phyloP scores from a whole-genome alignment of 768 basidiomycete species.

The Rhodotorula kratochvilovae region DNA sequence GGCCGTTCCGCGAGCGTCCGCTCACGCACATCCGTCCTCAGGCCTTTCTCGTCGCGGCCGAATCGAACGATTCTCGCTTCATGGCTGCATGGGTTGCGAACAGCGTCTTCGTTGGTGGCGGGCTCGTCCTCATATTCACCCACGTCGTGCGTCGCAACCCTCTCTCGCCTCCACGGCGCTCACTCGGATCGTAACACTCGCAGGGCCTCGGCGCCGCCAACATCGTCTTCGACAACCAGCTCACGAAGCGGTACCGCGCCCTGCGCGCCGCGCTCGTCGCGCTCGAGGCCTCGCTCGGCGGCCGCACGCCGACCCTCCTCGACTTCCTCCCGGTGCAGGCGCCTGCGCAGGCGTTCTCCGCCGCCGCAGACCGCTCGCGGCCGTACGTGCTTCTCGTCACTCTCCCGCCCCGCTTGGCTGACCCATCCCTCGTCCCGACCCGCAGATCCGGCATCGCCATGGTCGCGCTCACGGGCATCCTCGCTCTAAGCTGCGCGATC shows the following conservation, averaged over 20 bases:
- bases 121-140: not conserved
- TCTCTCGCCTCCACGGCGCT: not conserved
- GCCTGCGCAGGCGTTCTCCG: not conserved
- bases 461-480: not conserved
- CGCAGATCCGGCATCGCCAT: not conserved
- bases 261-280: not conserved
- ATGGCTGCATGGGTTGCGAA: not conserved
- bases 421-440: not conserved
- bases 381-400: not conserved
- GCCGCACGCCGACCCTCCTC: not conserved
- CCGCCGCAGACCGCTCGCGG: not conserved
- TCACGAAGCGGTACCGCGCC: not conserved
- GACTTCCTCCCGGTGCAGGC: not conserved
- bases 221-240: not conserved
- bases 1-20: too few relatives aligned
- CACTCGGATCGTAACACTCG: not conserved
- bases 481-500: not conserved
- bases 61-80: not conserved
- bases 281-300: not conserved
- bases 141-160: not conserved
- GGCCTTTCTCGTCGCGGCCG: constrained; percentile 5
- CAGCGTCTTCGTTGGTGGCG: not conserved
- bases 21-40: not conserved
- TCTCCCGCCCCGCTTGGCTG: not conserved
- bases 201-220: not conserved